Conservation (phyloP, 2,329 filamentous ascomycete species). For the Fusarium protoensiforme region DNA sequence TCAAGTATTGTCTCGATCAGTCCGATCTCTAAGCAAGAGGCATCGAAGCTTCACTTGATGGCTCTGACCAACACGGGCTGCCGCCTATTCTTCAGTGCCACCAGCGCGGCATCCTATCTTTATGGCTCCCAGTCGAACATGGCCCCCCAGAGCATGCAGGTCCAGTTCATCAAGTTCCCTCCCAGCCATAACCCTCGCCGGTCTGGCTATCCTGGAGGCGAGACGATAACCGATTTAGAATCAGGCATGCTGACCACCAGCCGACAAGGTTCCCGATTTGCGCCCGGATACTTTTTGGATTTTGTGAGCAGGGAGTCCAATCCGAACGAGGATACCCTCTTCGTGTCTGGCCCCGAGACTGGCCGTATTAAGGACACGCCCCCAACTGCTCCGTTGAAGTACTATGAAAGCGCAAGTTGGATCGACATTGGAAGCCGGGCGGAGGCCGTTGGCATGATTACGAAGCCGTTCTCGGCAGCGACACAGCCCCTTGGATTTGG, state of each 20-base stretch:
- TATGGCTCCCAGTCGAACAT: slow-evolving; percentile 68
- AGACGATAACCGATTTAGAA: slow-evolving; percentile 58
- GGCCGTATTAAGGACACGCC: slow-evolving; percentile 78
- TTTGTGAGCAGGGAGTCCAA: slow-evolving; percentile 75
- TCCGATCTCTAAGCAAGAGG: slow-evolving; percentile 82
- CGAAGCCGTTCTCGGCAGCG: slow-evolving; percentile 76
- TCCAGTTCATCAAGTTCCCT: slow-evolving; percentile 96
- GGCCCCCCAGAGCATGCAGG: slow-evolving; percentile 93
- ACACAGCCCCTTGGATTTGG: slow-evolving; percentile 82
- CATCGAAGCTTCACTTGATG: slow-evolving; percentile 87
- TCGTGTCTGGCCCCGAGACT: slow-evolving; percentile 88
- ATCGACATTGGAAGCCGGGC: slow-evolving; percentile 78
- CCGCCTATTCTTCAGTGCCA: slow-evolving; percentile 91
- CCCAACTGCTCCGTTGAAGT: slow-evolving; percentile 65
- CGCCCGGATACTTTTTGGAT: slow-evolving; percentile 92
- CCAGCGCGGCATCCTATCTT: slow-evolving; percentile 77
- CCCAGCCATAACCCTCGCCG: slow-evolving; percentile 59
- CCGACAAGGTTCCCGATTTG: slow-evolving; percentile 69
- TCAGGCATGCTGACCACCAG: slow-evolving; percentile 62
- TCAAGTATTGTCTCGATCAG: slow-evolving; percentile 86
- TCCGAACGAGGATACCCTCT: slow-evolving; percentile 74
- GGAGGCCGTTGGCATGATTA: slow-evolving; percentile 83
- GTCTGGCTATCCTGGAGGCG: slow-evolving; percentile 48
- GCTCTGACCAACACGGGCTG: slow-evolving; percentile 91
- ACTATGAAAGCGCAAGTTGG: slow-evolving; percentile 84